A percentile compares a stretch with the other conserved stretches of the same genome.
These are phyloP conservation scores for Meripilus lineatus DNA, from an alignment of 1,284 basidiomycete genomes.

Conservation along the genomic window DNA sequence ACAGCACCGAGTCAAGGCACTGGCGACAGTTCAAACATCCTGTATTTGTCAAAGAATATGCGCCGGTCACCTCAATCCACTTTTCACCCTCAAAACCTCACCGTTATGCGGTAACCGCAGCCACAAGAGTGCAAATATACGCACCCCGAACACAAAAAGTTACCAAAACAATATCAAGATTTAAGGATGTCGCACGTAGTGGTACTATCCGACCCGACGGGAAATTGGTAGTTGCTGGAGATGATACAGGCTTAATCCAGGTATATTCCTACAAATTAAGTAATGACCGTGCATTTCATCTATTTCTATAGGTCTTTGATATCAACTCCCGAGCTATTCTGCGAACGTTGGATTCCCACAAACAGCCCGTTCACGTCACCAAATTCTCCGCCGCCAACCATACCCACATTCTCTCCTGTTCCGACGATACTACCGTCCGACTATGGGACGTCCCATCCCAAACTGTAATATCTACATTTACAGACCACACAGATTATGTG, in stretches of 20 bases:
- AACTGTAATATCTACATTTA: slow-evolving; percentile 73
- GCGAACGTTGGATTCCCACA: slow-evolving; percentile 87
- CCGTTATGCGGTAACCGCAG: slow-evolving; percentile 93
- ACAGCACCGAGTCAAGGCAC: slow-evolving; percentile 67
- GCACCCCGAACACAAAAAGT: slow-evolving; percentile 94
- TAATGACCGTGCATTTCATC: neutral
- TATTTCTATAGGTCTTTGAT: slow-evolving; percentile 75
- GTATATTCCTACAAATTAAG: slow-evolving; percentile 31
- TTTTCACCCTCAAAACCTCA: slow-evolving; percentile 85
- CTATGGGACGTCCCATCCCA: slow-evolving; percentile 97
- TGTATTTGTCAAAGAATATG: slow-evolving; percentile 92
- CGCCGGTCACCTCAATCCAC: slow-evolving; percentile 88
- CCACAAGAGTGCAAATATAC: slow-evolving; percentile 93
- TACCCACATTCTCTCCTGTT: slow-evolving; percentile 89
- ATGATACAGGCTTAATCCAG: slow-evolving; percentile 92
- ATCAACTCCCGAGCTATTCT: slow-evolving; percentile 93
- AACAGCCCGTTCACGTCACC: slow-evolving; percentile 92
- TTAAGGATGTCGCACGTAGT: slow-evolving; percentile 92
- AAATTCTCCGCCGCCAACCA: slow-evolving; percentile 83
- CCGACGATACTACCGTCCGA: slow-evolving; percentile 92
- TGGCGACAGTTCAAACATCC: slow-evolving; percentile 83
- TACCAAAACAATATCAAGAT: slow-evolving; percentile 93
- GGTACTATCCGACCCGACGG: slow-evolving; percentile 89
- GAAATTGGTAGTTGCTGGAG: slow-evolving; percentile 91
- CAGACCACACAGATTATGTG: slow-evolving; percentile 91